Percentiles rank a stretch among this genome's conserved stretches.
These are phyloP conservation scores for Gamarada debralockiae DNA, from an alignment of 495 filamentous ascomycete genomes.

Conservation along the genomic window DNA sequence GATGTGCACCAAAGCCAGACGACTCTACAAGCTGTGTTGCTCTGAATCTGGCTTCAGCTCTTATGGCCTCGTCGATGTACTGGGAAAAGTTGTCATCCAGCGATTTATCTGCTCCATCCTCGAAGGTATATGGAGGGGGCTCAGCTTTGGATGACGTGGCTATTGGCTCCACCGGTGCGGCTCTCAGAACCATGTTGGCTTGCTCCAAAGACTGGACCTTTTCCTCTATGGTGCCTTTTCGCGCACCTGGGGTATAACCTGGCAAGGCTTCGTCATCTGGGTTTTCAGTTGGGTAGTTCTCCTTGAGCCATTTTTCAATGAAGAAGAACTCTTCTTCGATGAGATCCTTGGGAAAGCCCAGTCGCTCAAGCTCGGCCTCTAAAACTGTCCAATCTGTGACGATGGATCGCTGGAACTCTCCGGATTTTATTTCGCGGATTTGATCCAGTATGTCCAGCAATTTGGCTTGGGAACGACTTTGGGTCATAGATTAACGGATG, in stretches of 20 bases:
- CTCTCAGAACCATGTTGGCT: background rate
- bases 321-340: constrained; percentile 16
- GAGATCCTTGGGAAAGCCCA: constrained; percentile 1
- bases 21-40: background rate
- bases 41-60: background rate
- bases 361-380: background rate
- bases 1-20: background rate
- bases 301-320: constrained; percentile 11
- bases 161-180: background rate
- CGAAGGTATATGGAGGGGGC: constrained; percentile 7
- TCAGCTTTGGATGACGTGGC: background rate
- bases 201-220: background rate
- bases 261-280: background rate
- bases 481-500: background rate
- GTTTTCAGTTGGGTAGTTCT: background rate
- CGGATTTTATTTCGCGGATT: background rate
- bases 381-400: constrained; percentile 6
- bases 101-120: background rate
- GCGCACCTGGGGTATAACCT: background rate
- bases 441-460: background rate
- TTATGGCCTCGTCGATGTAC: background rate
- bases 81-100: constrained; percentile 1
- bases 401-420: background rate
- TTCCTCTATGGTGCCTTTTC: background rate
- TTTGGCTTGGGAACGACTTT: constrained; percentile 2